Base-by-base conservation (phyloP, 352 stramenopile species). In the Pythium dissotocum region DNA sequence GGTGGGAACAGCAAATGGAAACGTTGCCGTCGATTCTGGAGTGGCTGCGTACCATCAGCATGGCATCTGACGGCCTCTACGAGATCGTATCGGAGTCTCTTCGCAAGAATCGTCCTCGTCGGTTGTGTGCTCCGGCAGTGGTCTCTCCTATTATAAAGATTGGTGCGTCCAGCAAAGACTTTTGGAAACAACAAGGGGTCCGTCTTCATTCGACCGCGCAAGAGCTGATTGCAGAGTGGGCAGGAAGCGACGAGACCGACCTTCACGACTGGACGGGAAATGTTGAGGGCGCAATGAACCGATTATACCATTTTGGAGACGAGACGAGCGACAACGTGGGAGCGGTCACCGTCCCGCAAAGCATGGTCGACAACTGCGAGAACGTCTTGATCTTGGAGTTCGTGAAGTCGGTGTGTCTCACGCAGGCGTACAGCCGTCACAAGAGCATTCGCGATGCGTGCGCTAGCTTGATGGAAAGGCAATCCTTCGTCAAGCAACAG, bases 41-140 rank as follows among this genome's bases (percentile, higher is more conserved):
- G 61, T 95, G 88, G 87, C 75, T 96, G 14, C 79, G 86, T 26
- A 78, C 67, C n/a, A 67, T 93, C 28, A 93, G 83, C 56, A 82
- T 77, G 24, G 69, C 71, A 0, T 95, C 88, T 18, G 88, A 96
- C 58, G 85, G 84, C 18, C 55, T 95, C 26, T 81, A 81, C 16
- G 80, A 89, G 26, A 67, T 96, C 33, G 83, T 95, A 3, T 89
- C 82, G 4, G 79, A 88, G 46, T 75, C 83, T 14, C 60, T 96
- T 4, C 76, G 70, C 24, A 91, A 88, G 67, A 69, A 80, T 5
- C 77, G 84, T 52, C 62, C 55, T 28, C 71, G 70, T 49, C 66
- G 51, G 14, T 44, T 90, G 10, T 71, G 49, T n/a, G 63, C 77
- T 6, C 85, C 83, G 57, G 14, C 62, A 16, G 44, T 64, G 1